Conservation (phyloP, 2,329 filamentous ascomycete genomes). For the Cordyceps cateniannulata region DNA sequence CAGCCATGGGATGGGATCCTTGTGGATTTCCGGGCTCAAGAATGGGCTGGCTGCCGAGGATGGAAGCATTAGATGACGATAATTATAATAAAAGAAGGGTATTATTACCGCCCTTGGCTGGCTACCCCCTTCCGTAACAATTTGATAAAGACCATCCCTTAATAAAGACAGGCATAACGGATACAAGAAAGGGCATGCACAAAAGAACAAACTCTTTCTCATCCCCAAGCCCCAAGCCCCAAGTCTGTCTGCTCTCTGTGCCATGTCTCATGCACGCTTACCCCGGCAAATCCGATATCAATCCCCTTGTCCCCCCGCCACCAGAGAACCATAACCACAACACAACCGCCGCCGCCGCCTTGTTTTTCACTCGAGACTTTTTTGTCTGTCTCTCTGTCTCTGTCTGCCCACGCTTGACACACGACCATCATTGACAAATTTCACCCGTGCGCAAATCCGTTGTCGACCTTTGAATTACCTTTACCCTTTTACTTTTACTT, state of each 20-base stretch:
- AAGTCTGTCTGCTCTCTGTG: neutral
- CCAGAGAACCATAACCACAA: neutral
- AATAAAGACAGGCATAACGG: neutral
- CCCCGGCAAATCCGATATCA: slow-evolving; percentile 9
- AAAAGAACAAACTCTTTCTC: slow-evolving; percentile 9
- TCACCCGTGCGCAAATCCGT: neutral
- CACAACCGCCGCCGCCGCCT: no score
- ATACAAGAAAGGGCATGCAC: neutral
- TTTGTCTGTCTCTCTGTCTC: no score
- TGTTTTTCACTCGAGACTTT: neutral
- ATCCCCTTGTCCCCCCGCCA: slow-evolving; percentile 1
- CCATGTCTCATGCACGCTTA: slow-evolving; percentile 6
- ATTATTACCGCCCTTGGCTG: neutral
- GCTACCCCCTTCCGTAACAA: neutral
- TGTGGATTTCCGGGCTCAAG: neutral
- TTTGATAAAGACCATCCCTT: neutral
- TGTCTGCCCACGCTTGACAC: neutral
- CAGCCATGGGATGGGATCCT: neutral
- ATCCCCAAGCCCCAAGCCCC: neutral
- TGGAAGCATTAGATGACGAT: neutral
- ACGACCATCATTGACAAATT: neutral
- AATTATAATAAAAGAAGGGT: neutral
- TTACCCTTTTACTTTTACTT: no score
- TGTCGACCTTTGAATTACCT: neutral
- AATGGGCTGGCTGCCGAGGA: neutral